Evolutionary conservation across 805 yeast species (phyloP), one percentile per base, ranked within the genome.

Genomic region (Candida orba): DNA sequence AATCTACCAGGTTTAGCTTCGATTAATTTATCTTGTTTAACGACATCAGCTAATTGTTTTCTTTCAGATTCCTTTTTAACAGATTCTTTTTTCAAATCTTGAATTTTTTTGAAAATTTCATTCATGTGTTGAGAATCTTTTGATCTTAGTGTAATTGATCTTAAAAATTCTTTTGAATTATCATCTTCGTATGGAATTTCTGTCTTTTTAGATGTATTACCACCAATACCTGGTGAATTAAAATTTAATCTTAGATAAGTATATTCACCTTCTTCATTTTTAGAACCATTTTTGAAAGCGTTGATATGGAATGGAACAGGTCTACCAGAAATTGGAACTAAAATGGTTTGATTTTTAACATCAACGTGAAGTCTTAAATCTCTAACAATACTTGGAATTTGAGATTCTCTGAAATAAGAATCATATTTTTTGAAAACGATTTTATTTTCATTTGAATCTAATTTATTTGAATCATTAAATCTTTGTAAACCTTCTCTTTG

Each of bases 241-340:
- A 91, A 88, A 62, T 91, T 91, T 58, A 91, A 73, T 64, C 99
- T 79, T 57, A 91, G 62, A 59, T 86, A 90, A 1, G 96, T 89
- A 63, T 77, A 89, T 53, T 90, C 97, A 42, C 97, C 98, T 69
- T 93, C 98, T 58, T 93, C 99, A 51, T 83, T 87, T 58, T 89
- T 90, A 10, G 95, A 84, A 40, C 96, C 98, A 60, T 87, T 90
- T 58, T 90, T 91, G 68, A 85, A 90, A 4, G 97, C 73, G 62
- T 88, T 88, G 59, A 91, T 89, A 63, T 91, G 99, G 72, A 93
- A 91, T 22, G 99, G 99, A 41, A 93, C 98, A 1, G 98, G 97
- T 57, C 98, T 76, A 50, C 99, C 99, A 57, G 83, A 78, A 46
- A 91, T 84, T 41, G 99, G 99, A 46, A 91, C 68, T 48, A 91